phyloP scores from a whole-genome alignment of 352 stramenopile species.

The Phytophthora hybrid region DNA sequence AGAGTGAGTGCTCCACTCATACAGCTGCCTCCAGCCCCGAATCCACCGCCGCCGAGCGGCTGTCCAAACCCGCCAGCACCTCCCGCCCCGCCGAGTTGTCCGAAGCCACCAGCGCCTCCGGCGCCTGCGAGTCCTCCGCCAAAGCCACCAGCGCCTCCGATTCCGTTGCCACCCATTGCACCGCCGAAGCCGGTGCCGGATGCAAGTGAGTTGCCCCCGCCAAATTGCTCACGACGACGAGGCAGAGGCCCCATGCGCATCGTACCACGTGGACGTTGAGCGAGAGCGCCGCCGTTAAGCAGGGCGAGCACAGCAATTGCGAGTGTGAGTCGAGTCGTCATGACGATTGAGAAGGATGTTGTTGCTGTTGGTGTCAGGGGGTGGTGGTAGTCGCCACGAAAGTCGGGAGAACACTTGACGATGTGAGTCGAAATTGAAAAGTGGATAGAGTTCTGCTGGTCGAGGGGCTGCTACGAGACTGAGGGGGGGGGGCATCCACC shows the following conservation, averaged over 20 bases:
- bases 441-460: background rate
- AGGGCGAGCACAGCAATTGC: conserved; percentile 23
- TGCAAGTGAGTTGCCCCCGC: background rate
- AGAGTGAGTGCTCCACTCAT: background rate
- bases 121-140: conserved; percentile 7
- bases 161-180: background rate
- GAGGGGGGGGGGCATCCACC: too few species aligned
- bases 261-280: conserved; percentile 30
- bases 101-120: background rate
- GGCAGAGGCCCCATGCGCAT: conserved; percentile 20
- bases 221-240: conserved; percentile 33
- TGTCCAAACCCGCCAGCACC: background rate
- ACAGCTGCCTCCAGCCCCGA: background rate
- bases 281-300: conserved; percentile 21
- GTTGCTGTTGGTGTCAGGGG: background rate
- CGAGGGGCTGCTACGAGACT: too few species aligned
- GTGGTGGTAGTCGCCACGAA: background rate
- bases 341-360: conserved; percentile 1
- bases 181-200: background rate
- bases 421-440: background rate
- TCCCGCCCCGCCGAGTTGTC: background rate
- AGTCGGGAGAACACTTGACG: background rate
- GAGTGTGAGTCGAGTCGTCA: conserved; percentile 34
- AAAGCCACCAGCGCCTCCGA: background rate
- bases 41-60: background rate